Evolutionary conservation across 371 early-diverging fungal genomes (phyloP), one percentile per base, ranked within the genome.

Genomic region (Mortierella polycephala): DNA sequence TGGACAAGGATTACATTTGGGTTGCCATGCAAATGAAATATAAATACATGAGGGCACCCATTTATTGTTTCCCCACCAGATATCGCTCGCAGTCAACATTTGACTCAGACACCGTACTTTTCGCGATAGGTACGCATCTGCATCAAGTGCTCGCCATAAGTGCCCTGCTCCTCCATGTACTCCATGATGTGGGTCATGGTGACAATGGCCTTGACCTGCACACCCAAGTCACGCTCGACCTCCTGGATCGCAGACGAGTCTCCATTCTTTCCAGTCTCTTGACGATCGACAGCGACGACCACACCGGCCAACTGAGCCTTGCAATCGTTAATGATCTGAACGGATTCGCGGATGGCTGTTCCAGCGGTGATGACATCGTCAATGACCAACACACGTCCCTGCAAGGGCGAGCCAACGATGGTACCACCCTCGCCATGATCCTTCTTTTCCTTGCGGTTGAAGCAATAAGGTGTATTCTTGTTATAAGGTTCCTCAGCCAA

Each of bases 311-410:
- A 81, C 68, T 85, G 75, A 11, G 68, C 69, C 42, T 85, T 84
- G 69, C 73, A 72, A 23, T 73, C 82, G 74, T 86, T 65, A 58
- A 99, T 95, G 62, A 98, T 88, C 40, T 83, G 90, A 45, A 97
- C 87, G 30, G 90, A 89, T 81, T 99, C 97, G 52, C 95, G 87
- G 77, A 99, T 97, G 14, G 99, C 98, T 6, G 99, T 99, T 45
- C 99, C 99, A 16, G 98, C 98, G 7, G 99, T 98, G 79, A 98
- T 97, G 21, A 99, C 99, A 81, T 99, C 99, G 84, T 99, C 99
- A 18, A 98, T 90, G 30, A 97, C 88, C 50, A 98, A 85, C n/a
- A 97, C 88, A 60, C 87, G 84, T 39, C 93, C 94, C 7, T 79
- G 74, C 72, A 97, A 84, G 45, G 92, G 83, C 1, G 95, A 86